Evolutionary conservation across 495 filamentous ascomycete species (phyloP).

Genomic region (Trichoderma orchidacearum): DNA sequence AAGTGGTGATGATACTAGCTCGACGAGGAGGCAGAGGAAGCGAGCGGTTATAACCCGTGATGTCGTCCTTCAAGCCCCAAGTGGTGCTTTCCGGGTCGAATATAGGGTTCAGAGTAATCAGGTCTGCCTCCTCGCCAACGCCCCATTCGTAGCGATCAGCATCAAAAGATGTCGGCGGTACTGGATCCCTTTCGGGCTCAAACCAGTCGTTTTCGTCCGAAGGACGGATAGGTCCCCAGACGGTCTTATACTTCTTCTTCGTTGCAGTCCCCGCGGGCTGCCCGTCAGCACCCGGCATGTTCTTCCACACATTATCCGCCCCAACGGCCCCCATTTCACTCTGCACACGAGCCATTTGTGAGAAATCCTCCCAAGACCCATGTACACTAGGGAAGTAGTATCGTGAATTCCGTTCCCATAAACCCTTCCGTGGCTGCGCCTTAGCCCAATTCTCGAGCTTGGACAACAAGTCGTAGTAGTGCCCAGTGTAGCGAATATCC

Average conservation of each 20-base stretch:
- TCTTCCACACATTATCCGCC: conserved; percentile 57
- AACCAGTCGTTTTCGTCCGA: conserved; percentile 48
- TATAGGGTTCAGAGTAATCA: conserved; percentile 86
- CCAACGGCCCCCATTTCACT: conserved; percentile 67
- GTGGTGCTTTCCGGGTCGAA: conserved; percentile 83
- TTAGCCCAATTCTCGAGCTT: conserved; percentile 62
- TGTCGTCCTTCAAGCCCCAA: conserved; percentile 77
- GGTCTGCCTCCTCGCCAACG: conserved; percentile 81
- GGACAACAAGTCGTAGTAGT: conserved; percentile 83
- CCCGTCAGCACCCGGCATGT: conserved; percentile 20
- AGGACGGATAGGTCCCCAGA: conserved; percentile 80
- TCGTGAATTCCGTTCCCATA: conserved; percentile 86
- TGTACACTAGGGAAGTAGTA: conserved; percentile 88
- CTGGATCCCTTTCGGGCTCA: conserved; percentile 53
- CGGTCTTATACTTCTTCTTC: conserved; percentile 51
- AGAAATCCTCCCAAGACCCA: conserved; percentile 85
- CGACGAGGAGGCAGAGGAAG: conserved; percentile 58
- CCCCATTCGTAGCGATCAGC: conserved; percentile 81
- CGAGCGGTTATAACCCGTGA: conserved; percentile 74
- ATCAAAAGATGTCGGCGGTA: conserved; percentile 56
- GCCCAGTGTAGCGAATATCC: conserved; percentile 91
- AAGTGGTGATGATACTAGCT: conserved; percentile 76
- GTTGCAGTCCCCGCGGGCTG: conserved; percentile 11
- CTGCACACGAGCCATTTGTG: conserved; percentile 81
- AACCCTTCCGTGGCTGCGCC: conserved; percentile 71